A percentile compares a stretch with the other conserved stretches of the same genome.
Conservation (phyloP, 2,329 filamentous ascomycete genomes). For the Pseudopyricularia cyperi region DNA sequence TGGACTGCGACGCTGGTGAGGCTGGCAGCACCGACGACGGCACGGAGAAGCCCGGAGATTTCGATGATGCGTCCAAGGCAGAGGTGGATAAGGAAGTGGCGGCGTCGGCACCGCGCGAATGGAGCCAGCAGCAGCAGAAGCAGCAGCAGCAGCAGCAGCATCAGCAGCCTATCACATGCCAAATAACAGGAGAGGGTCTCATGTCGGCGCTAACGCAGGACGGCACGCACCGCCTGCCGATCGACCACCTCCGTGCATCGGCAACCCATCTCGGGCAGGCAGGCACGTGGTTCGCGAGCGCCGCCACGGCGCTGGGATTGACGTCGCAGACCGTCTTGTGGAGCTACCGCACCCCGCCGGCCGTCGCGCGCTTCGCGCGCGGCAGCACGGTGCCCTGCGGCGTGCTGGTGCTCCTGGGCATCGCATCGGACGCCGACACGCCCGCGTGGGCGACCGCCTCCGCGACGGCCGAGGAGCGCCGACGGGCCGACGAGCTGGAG, state of each 20-base stretch:
- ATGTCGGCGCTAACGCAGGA: slow-evolving; percentile 26
- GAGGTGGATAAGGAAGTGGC: not conserved
- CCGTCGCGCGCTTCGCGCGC: slow-evolving; percentile 34
- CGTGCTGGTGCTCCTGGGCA: slow-evolving; percentile 38
- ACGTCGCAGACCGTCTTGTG: slow-evolving; percentile 42
- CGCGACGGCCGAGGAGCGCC: slow-evolving; percentile 19
- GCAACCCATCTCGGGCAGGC: slow-evolving; percentile 10
- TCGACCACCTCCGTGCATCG: slow-evolving; percentile 29
- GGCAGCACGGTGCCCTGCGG: slow-evolving; percentile 44
- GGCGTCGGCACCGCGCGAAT: not conserved
- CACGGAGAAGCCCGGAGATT: not conserved
- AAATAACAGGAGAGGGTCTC: slow-evolving; percentile 34
- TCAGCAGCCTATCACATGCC: slow-evolving; percentile 29
- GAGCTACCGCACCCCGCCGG: slow-evolving; percentile 45
- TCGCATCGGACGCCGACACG: slow-evolving; percentile 35
- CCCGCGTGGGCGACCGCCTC: slow-evolving; percentile 36
- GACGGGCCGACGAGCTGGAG: slow-evolving; percentile 20
- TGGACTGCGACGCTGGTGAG: not conserved
- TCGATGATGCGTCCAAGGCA: not conserved
- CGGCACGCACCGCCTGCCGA: slow-evolving; percentile 10
- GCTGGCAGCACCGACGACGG: slow-evolving; percentile 5
- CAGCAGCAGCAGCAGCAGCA: no score
- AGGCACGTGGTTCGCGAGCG: slow-evolving; percentile 44
- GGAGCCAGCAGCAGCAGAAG: no score
- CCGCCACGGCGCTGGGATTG: slow-evolving; percentile 40